Base-by-base conservation (phyloP, 23 red algal genomes). In the Gracilaria gracilis region DNA sequence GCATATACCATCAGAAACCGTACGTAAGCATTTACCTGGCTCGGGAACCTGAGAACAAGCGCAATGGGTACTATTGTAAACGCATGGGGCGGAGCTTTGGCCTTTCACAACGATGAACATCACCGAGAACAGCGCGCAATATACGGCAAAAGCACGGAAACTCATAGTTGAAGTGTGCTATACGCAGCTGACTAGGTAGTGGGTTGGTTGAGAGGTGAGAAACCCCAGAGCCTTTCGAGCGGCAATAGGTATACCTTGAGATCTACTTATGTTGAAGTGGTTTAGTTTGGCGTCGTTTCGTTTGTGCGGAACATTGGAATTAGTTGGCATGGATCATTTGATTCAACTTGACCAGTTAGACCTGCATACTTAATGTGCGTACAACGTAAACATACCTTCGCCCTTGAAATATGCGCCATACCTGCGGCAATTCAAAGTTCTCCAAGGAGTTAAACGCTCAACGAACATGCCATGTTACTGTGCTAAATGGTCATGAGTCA, bases 61-160 rank as follows among this genome's bases (percentile, higher is more conserved):
- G 24, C 81, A 85, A 51, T 85, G 81, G 8, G 81, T 85, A 21
- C 42, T 70, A 61, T 85, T 85, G 61, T 62, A 85, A 23, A 85
- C 16, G 31, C 81, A 85, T 16, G 54, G 61, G 12, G 81, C 32
- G 16, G 81, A 61, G 20, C 35, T 85, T 40, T 85, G 81, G 6
- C n/a, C 72, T 28, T 50, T 51, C 72, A 77, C 72, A 1, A 51
- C n/a, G n/a, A 46, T 29, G 4, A 51, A 31, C 9, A 77, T 13
- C 1, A 15, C 27, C 0, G 23, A 51, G 0, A 77, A 77, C 23
- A 77, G 34, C 0, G 34, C 36, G 69, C 1, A 21, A 47, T 3
- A 75, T 0, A 75, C 33, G 14, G 13, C 36, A 1, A 44, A 46
- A 31, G 25, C 27, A 28, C 9, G 61, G 61, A 32, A 32, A 12